Conservation (phyloP, 495 filamentous ascomycete species). For the Peziza echinospora region DNA sequence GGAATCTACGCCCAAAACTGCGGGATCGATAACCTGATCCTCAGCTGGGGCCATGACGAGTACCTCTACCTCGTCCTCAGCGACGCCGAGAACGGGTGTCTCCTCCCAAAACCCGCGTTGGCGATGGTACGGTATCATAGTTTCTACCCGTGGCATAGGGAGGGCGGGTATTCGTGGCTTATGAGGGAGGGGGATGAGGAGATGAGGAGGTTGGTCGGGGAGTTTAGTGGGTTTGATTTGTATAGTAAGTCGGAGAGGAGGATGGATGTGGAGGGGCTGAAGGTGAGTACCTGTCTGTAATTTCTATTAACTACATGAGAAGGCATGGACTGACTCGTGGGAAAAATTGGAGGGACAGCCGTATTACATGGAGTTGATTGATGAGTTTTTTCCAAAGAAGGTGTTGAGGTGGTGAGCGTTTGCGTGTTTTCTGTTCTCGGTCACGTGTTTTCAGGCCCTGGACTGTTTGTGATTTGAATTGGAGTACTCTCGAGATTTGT, state of each 20-base stretch:
- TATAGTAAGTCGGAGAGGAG: constrained; percentile 80
- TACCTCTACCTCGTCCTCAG: constrained; percentile 70
- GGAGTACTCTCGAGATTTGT: no score
- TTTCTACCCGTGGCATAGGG: constrained; percentile 77
- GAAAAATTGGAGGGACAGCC: constrained; percentile 25
- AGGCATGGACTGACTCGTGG: not conserved
- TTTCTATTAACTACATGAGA: not conserved
- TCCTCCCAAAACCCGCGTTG: constrained; percentile 51
- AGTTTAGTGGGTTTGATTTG: constrained; percentile 78
- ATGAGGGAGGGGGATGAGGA: constrained; percentile 62
- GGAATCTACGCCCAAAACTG: constrained; percentile 62
- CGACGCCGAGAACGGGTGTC: constrained; percentile 39
- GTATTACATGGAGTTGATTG: constrained; percentile 66
- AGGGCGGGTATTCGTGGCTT: constrained; percentile 52
- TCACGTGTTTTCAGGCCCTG: no score
- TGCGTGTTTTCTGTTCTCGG: no score
- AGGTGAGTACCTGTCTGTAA: constrained; percentile 23
- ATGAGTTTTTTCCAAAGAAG: constrained; percentile 64
- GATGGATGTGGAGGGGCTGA: constrained; percentile 49
- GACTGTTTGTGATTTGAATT: no score
- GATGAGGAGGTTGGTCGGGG: constrained; percentile 58
- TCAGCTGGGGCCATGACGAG: constrained; percentile 84
- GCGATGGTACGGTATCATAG: constrained; percentile 82
- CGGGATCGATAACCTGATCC: constrained; percentile 64
- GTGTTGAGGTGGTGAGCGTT: constrained; percentile 69